Evolutionary conservation across 1,284 basidiomycete genomes (phyloP), one percentile per base, ranked within the genome.

Genomic region (Apiotrichum domesticum): DNA sequence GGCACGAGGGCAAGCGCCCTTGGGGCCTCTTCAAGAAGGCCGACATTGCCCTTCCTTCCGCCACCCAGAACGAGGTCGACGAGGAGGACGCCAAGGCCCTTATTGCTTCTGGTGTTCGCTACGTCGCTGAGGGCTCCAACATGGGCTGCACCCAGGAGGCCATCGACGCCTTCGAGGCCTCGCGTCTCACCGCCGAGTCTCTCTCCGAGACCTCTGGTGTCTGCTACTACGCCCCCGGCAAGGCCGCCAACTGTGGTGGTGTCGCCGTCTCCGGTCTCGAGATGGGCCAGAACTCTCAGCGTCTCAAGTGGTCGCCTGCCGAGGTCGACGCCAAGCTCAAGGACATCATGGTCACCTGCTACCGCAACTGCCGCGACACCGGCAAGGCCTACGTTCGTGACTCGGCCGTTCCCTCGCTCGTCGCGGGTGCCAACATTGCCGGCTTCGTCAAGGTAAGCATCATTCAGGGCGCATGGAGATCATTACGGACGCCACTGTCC

Each of bases 71-170:
- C 78, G 87, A 90, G 76, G 81, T 89, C 55, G 63, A 58, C 59
- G 82, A 78, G 49, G 83, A 83, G 63, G 87, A 90, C 73, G 87
- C 87, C 55, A 78, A 85, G 75, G 84, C 82, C 8, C 82, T 88
- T 63, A 71, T 88, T 71, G 82, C 82, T 66, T 84, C 85, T 43
- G 87, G 87, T 63, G 83, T 83, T 67, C 79, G 83, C 68, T 85
- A 87, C 77, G 82, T 90, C 55, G 87, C 87, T 57, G 87, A 90
- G 77, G 87, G 87, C 37, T 85, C 83, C 65, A 88, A 88, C 79
- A 86, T 86, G 84, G 75, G 84, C 51, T 85, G 83, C 76, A 85
- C 84, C n/a, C 78, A 80, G 65, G 85, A 85, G 66, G 87, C 87
- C 56, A 85, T 90, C 72, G 82, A 85, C 58, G 79, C 86, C 57